Percentiles rank a stretch among this genome's conserved stretches.
Evolutionary conservation across 2,329 filamentous ascomycete species (phyloP).

Genomic region (Xylariaceae sp.): DNA sequence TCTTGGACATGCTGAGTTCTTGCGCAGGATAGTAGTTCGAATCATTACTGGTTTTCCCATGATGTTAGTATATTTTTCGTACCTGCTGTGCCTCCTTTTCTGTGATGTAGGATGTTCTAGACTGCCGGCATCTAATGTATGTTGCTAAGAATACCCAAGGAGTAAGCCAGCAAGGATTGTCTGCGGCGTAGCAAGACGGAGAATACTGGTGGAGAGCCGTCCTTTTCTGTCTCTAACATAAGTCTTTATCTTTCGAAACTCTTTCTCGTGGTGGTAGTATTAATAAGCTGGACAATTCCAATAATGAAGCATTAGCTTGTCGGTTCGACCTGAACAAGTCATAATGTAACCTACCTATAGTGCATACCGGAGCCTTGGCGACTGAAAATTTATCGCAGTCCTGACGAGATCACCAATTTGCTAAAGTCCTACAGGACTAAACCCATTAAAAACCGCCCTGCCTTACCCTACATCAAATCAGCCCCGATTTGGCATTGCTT

Average conservation of each 20-base stretch:
- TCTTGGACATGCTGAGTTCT: neutral
- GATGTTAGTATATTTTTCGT: too few relatives aligned
- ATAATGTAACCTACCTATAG: constrained; percentile 18
- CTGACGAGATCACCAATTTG: constrained; percentile 1
- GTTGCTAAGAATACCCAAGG: constrained; percentile 23
- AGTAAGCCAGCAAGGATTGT: constrained; percentile 25
- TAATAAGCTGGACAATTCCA: constrained; percentile 4
- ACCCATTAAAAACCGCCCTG: neutral
- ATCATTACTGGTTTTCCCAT: neutral
- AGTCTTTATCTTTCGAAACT: constrained; percentile 12
- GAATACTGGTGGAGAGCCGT: too few relatives aligned
- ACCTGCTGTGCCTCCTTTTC: too few relatives aligned
- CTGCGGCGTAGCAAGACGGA: constrained; percentile 19
- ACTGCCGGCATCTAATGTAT: constrained; percentile 8
- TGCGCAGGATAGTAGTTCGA: neutral
- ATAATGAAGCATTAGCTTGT: constrained; percentile 6
- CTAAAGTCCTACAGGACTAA: neutral
- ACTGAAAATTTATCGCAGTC: constrained; percentile 9
- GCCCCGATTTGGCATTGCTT: too few relatives aligned
- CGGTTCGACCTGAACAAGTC: constrained; percentile 14
- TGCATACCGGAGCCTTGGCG: constrained; percentile 8
- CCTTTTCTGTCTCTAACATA: neutral
- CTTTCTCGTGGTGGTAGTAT: constrained; percentile 17
- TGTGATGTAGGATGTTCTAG: too few relatives aligned
- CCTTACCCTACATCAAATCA: too few relatives aligned